Evolutionary conservation across 1,284 basidiomycete species (phyloP).

Genomic region (Taiwanofungus camphoratus): DNA sequence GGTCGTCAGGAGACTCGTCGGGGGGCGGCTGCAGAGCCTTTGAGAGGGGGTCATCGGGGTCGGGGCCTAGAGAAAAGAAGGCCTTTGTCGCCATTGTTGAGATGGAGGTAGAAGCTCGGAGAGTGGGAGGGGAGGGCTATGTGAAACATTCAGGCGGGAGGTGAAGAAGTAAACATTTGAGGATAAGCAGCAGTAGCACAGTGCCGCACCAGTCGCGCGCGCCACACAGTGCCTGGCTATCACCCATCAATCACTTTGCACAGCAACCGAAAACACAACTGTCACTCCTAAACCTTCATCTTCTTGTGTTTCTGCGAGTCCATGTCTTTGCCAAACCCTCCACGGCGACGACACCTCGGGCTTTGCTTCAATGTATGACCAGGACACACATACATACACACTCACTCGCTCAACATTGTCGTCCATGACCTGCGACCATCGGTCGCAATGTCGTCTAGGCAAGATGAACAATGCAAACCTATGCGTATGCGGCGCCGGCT

Average conservation of each 20-base stretch:
- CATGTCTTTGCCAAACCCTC: no score
- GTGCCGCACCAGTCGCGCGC: not conserved
- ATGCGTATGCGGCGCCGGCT: no score
- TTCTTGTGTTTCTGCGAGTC: no score
- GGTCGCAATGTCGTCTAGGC: no score
- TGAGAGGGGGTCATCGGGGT: constrained; percentile 31
- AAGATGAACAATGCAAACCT: no score
- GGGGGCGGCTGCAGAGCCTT: constrained; percentile 30
- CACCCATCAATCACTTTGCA: constrained; percentile 10
- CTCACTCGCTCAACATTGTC: no score
- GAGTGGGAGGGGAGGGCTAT: constrained; percentile 1
- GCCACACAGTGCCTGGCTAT: constrained; percentile 4
- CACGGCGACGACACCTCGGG: no score
- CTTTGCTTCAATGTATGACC: no score
- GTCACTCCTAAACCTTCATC: no score
- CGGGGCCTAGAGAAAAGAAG: constrained; percentile 4
- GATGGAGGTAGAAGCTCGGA: not conserved
- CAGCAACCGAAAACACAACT: constrained; percentile 1
- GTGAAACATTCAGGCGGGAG: constrained; percentile 1
- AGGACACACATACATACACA: no score
- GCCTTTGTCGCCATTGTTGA: constrained; percentile 2
- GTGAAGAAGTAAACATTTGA: not conserved
- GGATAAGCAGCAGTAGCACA: not conserved
- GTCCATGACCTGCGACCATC: no score
- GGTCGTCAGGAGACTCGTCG: constrained; percentile 43